phyloP scores from a whole-genome alignment of 768 basidiomycete genomes.

The Boletus subparvulus region DNA sequence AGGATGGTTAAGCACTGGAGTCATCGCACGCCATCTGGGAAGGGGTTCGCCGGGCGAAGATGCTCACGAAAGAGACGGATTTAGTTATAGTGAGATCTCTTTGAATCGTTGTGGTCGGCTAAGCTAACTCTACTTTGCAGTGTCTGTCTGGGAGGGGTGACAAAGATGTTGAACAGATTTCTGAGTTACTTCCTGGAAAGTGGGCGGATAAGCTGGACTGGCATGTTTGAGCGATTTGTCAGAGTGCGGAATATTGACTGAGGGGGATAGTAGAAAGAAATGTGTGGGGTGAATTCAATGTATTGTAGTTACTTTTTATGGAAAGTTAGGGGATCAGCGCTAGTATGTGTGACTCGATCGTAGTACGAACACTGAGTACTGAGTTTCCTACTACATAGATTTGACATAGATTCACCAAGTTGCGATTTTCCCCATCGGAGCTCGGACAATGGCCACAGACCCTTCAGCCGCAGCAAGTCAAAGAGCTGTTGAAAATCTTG shows the following conservation, averaged over 20 bases:
- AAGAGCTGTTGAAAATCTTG: slow-evolving; percentile 66
- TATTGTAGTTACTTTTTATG: slow-evolving; percentile 12
- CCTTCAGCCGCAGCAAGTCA: slow-evolving; percentile 41
- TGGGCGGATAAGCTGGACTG: slow-evolving; percentile 95
- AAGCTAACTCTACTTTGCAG: slow-evolving; percentile 37
- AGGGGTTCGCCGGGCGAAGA: slow-evolving; percentile 81
- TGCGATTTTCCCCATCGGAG: not conserved
- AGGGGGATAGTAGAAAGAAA: not conserved
- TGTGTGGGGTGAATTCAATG: too few species aligned
- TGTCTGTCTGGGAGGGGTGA: slow-evolving; percentile 95
- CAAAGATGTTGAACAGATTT: slow-evolving; percentile 97
- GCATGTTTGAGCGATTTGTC: slow-evolving; percentile 54
- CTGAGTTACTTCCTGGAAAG: slow-evolving; percentile 84
- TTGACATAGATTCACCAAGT: not conserved
- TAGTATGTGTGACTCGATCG: slow-evolving; percentile 16
- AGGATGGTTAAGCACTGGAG: slow-evolving; percentile 66
- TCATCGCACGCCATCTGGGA: slow-evolving; percentile 97
- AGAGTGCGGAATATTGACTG: not conserved
- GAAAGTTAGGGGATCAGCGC: slow-evolving; percentile 8
- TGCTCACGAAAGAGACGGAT: slow-evolving; percentile 78
- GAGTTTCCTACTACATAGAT: too few species aligned
- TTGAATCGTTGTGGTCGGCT: not conserved
- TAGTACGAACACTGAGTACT: not conserved
- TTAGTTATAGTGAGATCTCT: slow-evolving; percentile 77
- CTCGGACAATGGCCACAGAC: slow-evolving; percentile 44